phyloP scores from a whole-genome alignment of 1,284 basidiomycete genomes.

The Trametes sp. region DNA sequence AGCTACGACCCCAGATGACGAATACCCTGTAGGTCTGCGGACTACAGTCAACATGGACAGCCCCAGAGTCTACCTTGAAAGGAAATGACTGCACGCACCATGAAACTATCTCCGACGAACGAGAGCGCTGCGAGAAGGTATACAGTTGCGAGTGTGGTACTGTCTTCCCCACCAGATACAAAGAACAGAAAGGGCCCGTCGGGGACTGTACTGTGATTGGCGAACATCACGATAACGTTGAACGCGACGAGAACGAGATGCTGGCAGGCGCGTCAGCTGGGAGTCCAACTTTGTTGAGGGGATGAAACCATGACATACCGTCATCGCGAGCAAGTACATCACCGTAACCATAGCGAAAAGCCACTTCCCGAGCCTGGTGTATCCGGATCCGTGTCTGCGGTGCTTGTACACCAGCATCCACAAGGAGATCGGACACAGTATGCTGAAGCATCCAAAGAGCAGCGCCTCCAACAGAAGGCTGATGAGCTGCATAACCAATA shows the following conservation, averaged over 20 bases:
- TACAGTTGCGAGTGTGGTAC: not conserved
- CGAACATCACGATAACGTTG: not conserved
- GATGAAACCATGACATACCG: not conserved
- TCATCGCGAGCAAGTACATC: not conserved
- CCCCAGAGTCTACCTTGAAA: not conserved
- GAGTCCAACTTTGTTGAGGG: too few species aligned
- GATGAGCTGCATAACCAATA: not conserved
- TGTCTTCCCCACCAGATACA: not conserved
- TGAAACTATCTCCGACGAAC: not conserved
- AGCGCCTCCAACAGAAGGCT: not conserved
- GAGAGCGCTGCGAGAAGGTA: not conserved
- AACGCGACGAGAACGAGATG: not conserved
- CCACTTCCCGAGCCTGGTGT: not conserved
- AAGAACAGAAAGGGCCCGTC: not conserved
- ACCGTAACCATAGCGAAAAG: not conserved
- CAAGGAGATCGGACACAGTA: not conserved
- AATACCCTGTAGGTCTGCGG: slow-evolving; percentile 3
- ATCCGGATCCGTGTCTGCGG: not conserved
- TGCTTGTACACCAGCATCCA: slow-evolving; percentile 4
- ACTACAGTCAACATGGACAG: not conserved
- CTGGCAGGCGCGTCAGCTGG: not conserved
- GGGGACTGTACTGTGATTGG: not conserved
- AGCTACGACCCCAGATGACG: slow-evolving; percentile 5
- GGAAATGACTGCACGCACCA: not conserved
- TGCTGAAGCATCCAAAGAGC: not conserved